phyloP scores from a whole-genome alignment of 331 rosid genomes.

The Telfairia occidentalis region DNA sequence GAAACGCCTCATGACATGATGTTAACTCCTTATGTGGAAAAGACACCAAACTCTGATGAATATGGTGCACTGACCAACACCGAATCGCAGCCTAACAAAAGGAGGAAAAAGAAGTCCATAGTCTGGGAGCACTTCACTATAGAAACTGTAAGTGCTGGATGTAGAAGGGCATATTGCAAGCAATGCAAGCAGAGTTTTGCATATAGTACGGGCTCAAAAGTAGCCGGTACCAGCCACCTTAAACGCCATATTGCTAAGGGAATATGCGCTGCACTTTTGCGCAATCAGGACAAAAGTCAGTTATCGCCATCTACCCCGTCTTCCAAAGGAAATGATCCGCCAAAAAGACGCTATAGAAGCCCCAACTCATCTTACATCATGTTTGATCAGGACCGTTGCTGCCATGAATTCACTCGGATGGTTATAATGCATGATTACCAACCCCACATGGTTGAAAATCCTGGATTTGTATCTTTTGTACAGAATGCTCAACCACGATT shows the following conservation, averaged over 20 bases:
- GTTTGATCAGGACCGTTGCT: slow-evolving; percentile 13
- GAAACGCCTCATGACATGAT: slow-evolving; percentile 3
- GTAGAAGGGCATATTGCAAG: slow-evolving; percentile 14
- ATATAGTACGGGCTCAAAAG: slow-evolving; percentile 13
- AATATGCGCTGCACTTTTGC: slow-evolving; percentile 13
- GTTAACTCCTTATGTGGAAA: slow-evolving; percentile 5
- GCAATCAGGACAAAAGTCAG: slow-evolving; percentile 10
- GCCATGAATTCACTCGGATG: slow-evolving; percentile 15
- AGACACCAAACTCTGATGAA: background rate
- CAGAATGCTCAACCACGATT: slow-evolving; percentile 15
- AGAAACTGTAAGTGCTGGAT: slow-evolving; percentile 14
- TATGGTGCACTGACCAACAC: slow-evolving; percentile 6
- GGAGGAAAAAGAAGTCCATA: slow-evolving; percentile 17
- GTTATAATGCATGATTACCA: slow-evolving; percentile 15
- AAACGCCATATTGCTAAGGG: slow-evolving; percentile 18
- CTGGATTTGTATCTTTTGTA: slow-evolving; percentile 14
- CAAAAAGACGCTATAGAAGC: slow-evolving; percentile 13
- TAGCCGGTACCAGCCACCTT: slow-evolving; percentile 18
- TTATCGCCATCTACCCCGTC: slow-evolving; percentile 9
- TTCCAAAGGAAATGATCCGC: slow-evolving; percentile 10
- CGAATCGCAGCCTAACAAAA: slow-evolving; percentile 10
- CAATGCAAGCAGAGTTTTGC: slow-evolving; percentile 19
- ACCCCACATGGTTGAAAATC: slow-evolving; percentile 14
- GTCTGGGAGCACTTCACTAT: slow-evolving; percentile 20
- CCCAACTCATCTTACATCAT: slow-evolving; percentile 1